Conservation (phyloP, 352 stramenopile genomes). For the Phytophthora pluvialis region DNA sequence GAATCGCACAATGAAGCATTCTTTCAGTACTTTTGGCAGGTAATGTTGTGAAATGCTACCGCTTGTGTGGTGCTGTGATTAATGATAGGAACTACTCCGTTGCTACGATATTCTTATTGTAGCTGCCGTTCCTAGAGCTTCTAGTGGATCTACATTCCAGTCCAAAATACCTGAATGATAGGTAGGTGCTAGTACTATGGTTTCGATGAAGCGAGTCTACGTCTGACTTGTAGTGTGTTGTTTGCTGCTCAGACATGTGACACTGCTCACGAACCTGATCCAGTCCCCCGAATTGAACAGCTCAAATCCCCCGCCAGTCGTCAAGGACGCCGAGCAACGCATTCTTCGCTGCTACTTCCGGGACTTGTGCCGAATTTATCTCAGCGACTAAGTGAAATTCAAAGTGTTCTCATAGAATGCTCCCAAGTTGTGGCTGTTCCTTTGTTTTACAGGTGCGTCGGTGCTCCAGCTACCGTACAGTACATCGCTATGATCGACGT, state of each 20-base stretch:
- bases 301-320: conserved; percentile 67
- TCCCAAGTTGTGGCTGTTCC: background rate
- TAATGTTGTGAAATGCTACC: conserved; percentile 24
- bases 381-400: conserved; percentile 41
- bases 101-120: conserved; percentile 4
- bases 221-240: background rate
- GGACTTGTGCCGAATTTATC: conserved; percentile 72
- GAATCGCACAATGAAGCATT: conserved; percentile 75
- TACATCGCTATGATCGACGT: too few species aligned
- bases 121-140: conserved; percentile 83
- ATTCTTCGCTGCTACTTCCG: conserved; percentile 86
- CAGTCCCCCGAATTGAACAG: conserved; percentile 85
- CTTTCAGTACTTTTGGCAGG: conserved; percentile 91
- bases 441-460: background rate
- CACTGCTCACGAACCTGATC: conserved; percentile 81
- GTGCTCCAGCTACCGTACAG: background rate
- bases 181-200: conserved; percentile 34
- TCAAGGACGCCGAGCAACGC: conserved; percentile 77
- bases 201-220: background rate
- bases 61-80: background rate
- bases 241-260: conserved; percentile 57
- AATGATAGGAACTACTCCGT: conserved; percentile 12
- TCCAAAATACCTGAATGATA: conserved; percentile 72
- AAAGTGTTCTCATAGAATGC: conserved; percentile 9
- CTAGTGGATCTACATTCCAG: conserved; percentile 81